Base-by-base conservation (phyloP, 164 flowering plant genomes). In the Paratinospora sagittata region DNA sequence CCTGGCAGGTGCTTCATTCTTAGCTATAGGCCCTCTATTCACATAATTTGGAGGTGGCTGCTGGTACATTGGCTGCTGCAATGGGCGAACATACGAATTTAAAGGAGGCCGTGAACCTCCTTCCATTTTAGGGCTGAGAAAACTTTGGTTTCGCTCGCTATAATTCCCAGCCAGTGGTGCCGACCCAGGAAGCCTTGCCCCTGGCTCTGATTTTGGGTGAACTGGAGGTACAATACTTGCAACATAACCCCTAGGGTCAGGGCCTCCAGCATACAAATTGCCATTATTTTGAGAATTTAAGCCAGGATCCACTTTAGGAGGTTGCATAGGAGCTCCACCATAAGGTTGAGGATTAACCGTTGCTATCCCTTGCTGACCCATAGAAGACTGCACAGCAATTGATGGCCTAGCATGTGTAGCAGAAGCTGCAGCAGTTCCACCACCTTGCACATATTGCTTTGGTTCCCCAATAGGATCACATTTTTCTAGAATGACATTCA, bases 21-120 rank as follows among this genome's bases (percentile, higher is more conserved):
- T 93, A 19, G 88, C 90, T 12, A 86, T 70, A 45, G 96, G 97
- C 23, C 96, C 98, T 78, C 92, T 86, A 74, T 91, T 91, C 16
- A 47, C 36, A 77, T 85, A 93, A 86, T 85, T 84, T 24, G 97
- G 83, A 55, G 89, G 77, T 61, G 84, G 88, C 66, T 87, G 95
- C 71, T 84, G 85, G 76, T 84, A 82, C 60, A 82, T 39, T 2
- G 88, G 52, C 72, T 80, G 62, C 71, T 79, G 89, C 62, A 79
- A 75, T 3, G 85, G 78, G 45, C 81, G 84, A 19, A 75, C 78
- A 65, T 79, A 77, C 26, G 80, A 67, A 78, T 75, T 84, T 7
- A 27, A 49, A 57, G 80, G 68, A 80, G 84, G 71, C 55, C 82
- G 77, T 75, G 87, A 58, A 64, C 70, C 74, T 13, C 72, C 78